phyloP scores from a whole-genome alignment of 164 flowering plant species.

The Piper longum region DNA sequence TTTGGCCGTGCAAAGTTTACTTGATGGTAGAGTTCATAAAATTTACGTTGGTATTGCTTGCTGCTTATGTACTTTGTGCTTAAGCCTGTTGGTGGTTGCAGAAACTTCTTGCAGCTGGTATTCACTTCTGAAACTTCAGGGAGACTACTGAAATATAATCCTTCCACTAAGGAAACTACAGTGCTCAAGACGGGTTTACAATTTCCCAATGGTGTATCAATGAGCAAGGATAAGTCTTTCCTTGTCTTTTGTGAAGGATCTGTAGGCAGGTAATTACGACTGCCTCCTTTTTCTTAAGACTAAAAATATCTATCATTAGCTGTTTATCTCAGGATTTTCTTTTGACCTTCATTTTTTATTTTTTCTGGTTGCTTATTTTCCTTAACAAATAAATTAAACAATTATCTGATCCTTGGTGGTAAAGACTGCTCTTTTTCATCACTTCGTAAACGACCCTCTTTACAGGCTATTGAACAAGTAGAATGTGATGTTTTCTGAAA shows the following conservation, averaged over 20 bases:
- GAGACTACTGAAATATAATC: slow-evolving; percentile 70
- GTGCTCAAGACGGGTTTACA: slow-evolving; percentile 51
- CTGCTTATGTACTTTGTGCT: not conserved
- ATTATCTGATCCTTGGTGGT: too few relatives aligned
- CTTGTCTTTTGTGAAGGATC: slow-evolving; percentile 59
- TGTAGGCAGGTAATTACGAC: slow-evolving; percentile 33
- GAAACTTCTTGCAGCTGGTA: slow-evolving; percentile 77
- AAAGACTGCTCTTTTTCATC: too few relatives aligned
- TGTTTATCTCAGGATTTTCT: too few relatives aligned
- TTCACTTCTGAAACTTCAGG: slow-evolving; percentile 71
- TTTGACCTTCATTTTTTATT: too few relatives aligned
- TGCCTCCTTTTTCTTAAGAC: not conserved
- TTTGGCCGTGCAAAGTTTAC: too few relatives aligned
- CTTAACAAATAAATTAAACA: too few relatives aligned
- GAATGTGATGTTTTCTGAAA: not conserved
- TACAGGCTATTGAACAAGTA: not conserved
- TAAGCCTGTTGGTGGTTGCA: slow-evolving; percentile 10
- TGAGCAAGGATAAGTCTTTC: slow-evolving; percentile 78
- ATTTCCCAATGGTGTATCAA: slow-evolving; percentile 72
- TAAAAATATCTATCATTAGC: not conserved
- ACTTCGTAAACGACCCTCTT: too few relatives aligned
- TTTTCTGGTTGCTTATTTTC: too few relatives aligned
- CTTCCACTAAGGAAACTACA: slow-evolving; percentile 48
- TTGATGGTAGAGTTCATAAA: too few relatives aligned
- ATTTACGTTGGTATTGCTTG: not conserved